phyloP scores from a whole-genome alignment of 306 rosid species.

The Chamaecrista fasciculata region DNA sequence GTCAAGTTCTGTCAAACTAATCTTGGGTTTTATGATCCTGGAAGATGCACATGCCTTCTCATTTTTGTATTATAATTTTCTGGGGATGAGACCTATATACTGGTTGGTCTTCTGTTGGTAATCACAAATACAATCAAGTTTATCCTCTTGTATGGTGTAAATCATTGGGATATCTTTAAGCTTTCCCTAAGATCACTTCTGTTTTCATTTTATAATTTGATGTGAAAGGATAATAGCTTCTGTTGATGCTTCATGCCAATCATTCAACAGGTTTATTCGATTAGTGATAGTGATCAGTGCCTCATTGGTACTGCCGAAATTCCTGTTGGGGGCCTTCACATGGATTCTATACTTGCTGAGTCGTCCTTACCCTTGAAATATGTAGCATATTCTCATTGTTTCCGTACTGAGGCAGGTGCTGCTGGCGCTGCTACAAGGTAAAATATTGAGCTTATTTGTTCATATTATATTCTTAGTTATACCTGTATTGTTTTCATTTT shows the following conservation, averaged over 20 bases:
- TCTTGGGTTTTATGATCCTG: conserved; percentile 3
- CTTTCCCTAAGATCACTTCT: conserved; percentile 4
- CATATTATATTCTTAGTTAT: conserved; percentile 5
- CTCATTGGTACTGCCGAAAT: conserved; percentile 99
- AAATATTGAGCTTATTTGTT: conserved; percentile 7
- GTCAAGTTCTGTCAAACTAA: conserved; percentile 4
- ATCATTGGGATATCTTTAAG: conserved; percentile 11
- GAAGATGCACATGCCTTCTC: not conserved
- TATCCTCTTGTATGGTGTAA: conserved; percentile 8
- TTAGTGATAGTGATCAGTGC: conserved; percentile 86
- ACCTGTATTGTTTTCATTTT: not conserved
- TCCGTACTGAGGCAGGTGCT: conserved; percentile 98
- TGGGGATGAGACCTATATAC: conserved; percentile 4
- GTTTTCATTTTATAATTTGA: conserved; percentile 11
- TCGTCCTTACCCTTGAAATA: conserved; percentile 82
- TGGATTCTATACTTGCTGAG: conserved; percentile 86
- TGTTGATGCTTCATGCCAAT: conserved; percentile 34
- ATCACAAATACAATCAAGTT: conserved; percentile 13
- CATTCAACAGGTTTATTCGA: conserved; percentile 77
- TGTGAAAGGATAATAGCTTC: conserved; percentile 21
- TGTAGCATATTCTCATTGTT: conserved; percentile 90
- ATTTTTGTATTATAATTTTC: conserved; percentile 17
- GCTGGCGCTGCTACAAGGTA: conserved; percentile 93
- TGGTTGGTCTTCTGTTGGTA: conserved; percentile 19
- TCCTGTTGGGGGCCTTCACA: conserved; percentile 96